phyloP scores from a whole-genome alignment of 176 grass and related monocot species.

The Eremochloa ophiuroides region DNA sequence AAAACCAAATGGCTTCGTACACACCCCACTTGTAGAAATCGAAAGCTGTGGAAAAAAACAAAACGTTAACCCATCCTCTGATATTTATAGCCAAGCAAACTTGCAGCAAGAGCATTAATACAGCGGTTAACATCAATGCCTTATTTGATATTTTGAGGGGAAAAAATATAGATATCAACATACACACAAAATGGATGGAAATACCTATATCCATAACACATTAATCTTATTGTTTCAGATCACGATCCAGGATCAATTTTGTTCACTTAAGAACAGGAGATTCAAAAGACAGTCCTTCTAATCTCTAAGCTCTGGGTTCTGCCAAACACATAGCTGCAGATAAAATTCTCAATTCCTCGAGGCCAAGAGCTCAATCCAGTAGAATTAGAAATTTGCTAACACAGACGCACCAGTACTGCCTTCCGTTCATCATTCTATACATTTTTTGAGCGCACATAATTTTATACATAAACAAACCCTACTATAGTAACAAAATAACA shows the following conservation, averaged over 20 bases:
- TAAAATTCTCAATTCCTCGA: neutral
- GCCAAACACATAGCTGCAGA: neutral
- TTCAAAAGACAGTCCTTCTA: neutral
- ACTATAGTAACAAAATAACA: neutral
- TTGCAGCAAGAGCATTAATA: neutral
- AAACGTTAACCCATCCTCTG: neutral
- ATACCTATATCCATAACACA: neutral
- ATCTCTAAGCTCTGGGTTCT: neutral
- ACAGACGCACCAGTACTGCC: neutral
- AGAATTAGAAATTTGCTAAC: neutral
- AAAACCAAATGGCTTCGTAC: conserved; percentile 20
- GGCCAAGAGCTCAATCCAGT: neutral
- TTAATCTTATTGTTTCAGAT: neutral
- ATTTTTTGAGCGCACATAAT: too few relatives aligned
- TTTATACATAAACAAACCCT: neutral
- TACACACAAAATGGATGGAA: neutral
- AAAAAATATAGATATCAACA: neutral
- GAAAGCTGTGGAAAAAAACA: conserved; percentile 30
- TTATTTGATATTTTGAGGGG: neutral
- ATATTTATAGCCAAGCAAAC: neutral
- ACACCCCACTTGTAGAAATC: conserved; percentile 13
- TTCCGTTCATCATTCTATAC: neutral
- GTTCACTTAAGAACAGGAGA: neutral
- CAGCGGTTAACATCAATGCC: neutral
- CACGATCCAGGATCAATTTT: neutral